Conservation (phyloP, 2,329 filamentous ascomycete genomes). For the Talaromyces sp. region DNA sequence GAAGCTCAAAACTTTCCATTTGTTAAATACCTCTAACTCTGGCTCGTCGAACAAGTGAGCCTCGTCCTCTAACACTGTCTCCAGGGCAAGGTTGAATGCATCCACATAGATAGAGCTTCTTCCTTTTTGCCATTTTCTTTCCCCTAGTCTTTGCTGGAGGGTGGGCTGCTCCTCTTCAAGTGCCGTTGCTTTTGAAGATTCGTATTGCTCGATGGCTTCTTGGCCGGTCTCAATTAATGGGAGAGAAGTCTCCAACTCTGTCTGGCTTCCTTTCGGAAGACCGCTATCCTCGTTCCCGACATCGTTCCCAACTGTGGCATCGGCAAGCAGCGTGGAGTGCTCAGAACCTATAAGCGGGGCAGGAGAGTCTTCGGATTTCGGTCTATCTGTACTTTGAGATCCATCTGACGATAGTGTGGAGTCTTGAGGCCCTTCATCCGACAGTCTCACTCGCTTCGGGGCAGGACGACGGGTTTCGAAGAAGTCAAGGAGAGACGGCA, state of each 20-base stretch:
- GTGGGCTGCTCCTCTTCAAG: constrained; percentile 36
- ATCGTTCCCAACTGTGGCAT: constrained; percentile 19
- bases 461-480: constrained; percentile 29
- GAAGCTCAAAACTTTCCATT: constrained; percentile 71
- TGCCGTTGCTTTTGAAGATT: constrained; percentile 59
- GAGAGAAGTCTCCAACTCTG: constrained; percentile 67
- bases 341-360: background rate
- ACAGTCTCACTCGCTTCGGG: constrained; percentile 27
- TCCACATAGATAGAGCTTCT: constrained; percentile 93
- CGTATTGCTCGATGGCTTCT: constrained; percentile 75
- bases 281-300: constrained; percentile 28
- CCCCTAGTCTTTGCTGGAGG: constrained; percentile 49
- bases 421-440: constrained; percentile 12
- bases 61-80: constrained; percentile 86
- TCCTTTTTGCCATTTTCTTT: constrained; percentile 65
- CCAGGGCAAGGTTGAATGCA: constrained; percentile 87
- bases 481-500: constrained; percentile 30
- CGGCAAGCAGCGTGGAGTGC: constrained; percentile 31
- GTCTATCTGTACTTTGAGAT: background rate
- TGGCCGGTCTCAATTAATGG: constrained; percentile 63
- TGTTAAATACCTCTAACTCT: constrained; percentile 70
- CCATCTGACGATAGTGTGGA: background rate
- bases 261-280: constrained; percentile 42
- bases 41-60: constrained; percentile 77
- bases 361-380: background rate